Base-by-base conservation (phyloP, 176 grass and related monocot species). In the Lolium perenne region DNA sequence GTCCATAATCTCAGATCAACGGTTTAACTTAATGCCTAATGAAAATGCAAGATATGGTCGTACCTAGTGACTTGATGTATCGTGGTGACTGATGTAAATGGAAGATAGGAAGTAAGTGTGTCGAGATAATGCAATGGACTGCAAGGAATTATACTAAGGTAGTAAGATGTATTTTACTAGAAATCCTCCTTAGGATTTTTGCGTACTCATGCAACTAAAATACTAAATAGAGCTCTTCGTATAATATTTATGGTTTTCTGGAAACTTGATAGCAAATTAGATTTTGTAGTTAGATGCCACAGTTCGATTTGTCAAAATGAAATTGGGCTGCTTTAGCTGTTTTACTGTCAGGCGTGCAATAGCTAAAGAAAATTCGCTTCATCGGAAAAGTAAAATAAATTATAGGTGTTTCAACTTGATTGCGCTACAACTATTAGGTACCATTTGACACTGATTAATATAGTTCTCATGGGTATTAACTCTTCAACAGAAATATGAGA, bases 261-360 rank as follows among this genome's bases (percentile, higher is more conserved):
- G 23, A 58, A 77, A 80, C 47, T 65, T 80, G 60, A 20, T 50
- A 51, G 10, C 8, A 81, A 76, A 57, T 49, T 38, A 86, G 10
- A 4, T 47, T 50, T 22, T 58, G 13, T 57, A 71, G 17, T 3
- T 35, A 35, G 32, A 35, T 35, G 32, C 32, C 32, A 35, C 32
- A 35, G 32, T 35, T 35, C 32, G 32, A 35, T 35, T 35, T 35
- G 32, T 35, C 32, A 35, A 35, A 35, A 35, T 29, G 62, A 16
- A 20, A 40, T 77, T 83, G 13, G 43, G 41, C 13, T 20, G 12
- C n/a, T 57, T 21, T 25, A 81, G 18, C 20, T 74, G 32, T 46
- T 66, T 61, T 41, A 75, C 13, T 48, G 9, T 56, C 18, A 69
- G 49, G n/a, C 25, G 2, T 22, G 23, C 32, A 35, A 35, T 35